Evolutionary conservation across 768 basidiomycete genomes (phyloP), one percentile per base, ranked within the genome.

Genomic region (Gyrodon lividus): DNA sequence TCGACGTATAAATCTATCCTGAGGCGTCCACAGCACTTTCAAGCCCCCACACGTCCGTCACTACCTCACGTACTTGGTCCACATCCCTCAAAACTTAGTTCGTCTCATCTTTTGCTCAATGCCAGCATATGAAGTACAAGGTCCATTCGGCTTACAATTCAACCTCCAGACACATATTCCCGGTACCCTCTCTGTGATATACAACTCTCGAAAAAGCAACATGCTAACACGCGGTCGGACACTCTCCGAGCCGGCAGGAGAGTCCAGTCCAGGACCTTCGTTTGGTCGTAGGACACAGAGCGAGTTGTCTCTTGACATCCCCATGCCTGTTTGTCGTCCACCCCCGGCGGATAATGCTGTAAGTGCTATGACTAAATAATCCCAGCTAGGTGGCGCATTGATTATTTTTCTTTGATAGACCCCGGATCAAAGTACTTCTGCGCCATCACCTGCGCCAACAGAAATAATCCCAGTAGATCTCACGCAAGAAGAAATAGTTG

Each of bases 381-480:
- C 16, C 46, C 19, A 9, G n/a, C n/a, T 8, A 7, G 30, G 30
- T 46, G 24, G 24, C 46, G 61, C 46, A 66, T 42, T 43, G 22
- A 24, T 6, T 3, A 23, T 23, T 23, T 33, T 34, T 33, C 20
- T n/a, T 41, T 3, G 35, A 7, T 46, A 63, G 52, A 46, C 55
- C 46, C 20, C 47, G 37, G 57, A 59, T 23, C 51, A 51, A 43
- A 35, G 54, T 13, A 23, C 54, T 12, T 55, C 62, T 14, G 58
- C 67, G 13, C 67, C 70, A 5, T 70, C 70, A 3, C 68, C 66
- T 16, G 66, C 67, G 0, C 64, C 67, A 4, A 69, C 67, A 8
- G 67, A 69, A 46, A 69, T 69, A n/a, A 65, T 70, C 13, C 49
- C 69, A n/a, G 17, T 51, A 13, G 67, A 69, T 43, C 67, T 68